Evolutionary conservation across 148 eudicot species (phyloP).

Genomic region (Spergularia marina): DNA sequence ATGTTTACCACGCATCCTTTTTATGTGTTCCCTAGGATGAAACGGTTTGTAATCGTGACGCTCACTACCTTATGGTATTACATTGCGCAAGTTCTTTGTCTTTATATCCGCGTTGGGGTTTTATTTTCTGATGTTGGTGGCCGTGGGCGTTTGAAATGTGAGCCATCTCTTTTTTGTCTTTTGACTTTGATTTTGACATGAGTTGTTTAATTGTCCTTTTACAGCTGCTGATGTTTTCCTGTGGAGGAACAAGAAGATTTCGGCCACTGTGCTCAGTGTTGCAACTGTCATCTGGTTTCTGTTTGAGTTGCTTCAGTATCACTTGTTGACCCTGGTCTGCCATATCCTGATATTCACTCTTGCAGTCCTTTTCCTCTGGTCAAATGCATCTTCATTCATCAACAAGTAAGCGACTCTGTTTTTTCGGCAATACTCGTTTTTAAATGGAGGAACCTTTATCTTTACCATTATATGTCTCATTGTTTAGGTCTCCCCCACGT

Average conservation of each 20-base stretch:
- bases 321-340: constrained; percentile 78
- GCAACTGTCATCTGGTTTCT: constrained; percentile 88
- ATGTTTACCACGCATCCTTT: background rate
- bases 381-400: constrained; percentile 75
- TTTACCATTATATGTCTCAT: constrained; percentile 10
- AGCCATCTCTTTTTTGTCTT: background rate
- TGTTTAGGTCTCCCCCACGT: constrained; percentile 71
- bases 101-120: background rate
- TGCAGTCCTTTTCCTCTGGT: constrained; percentile 75
- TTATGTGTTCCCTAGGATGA: background rate
- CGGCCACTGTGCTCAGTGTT: constrained; percentile 66
- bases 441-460: constrained; percentile 2
- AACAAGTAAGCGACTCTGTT: constrained; percentile 55
- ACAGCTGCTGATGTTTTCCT: constrained; percentile 89
- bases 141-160: background rate
- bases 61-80: background rate
- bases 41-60: background rate
- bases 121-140: background rate
- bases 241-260: constrained; percentile 89
- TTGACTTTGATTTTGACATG: background rate
- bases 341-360: constrained; percentile 65
- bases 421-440: background rate
- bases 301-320: constrained; percentile 81
- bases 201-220: background rate
- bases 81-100: background rate